phyloP scores from a whole-genome alignment of 768 basidiomycete species.

The Candolleomyces efflorescens region DNA sequence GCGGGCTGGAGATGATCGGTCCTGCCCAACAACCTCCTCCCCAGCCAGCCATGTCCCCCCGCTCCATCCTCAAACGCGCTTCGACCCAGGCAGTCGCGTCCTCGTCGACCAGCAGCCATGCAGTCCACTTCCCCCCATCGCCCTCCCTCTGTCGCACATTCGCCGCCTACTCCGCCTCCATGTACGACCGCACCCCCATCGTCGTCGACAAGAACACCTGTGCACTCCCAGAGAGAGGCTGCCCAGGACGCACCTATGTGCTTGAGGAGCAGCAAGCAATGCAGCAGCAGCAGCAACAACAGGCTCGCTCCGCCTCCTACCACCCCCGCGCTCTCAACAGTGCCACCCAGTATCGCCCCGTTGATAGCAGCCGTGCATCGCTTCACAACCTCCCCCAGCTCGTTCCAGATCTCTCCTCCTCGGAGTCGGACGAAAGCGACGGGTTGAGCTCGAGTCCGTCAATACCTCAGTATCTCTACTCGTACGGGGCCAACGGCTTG shows the following conservation, averaged over 20 bases:
- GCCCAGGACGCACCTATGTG: slow-evolving; percentile 54
- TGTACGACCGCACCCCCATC: slow-evolving; percentile 81
- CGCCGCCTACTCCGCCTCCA: slow-evolving; percentile 49
- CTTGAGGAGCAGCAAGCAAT: neutral
- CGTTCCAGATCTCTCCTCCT: slow-evolving; percentile 55
- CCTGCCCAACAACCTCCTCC: slow-evolving; percentile 2
- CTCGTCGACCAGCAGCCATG: slow-evolving; percentile 25
- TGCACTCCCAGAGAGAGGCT: slow-evolving; percentile 71
- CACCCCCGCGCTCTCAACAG: slow-evolving; percentile 9
- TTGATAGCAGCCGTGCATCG: slow-evolving; percentile 8
- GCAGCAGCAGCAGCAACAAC: slow-evolving; percentile 38
- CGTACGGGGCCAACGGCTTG: slow-evolving; percentile 12
- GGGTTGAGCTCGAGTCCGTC: slow-evolving; percentile 29
- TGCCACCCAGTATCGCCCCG: neutral
- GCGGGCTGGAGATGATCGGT: neutral
- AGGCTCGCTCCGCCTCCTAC: neutral
- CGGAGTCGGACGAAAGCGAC: slow-evolving; percentile 63
- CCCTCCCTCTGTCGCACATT: slow-evolving; percentile 47
- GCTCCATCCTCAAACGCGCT: slow-evolving; percentile 57
- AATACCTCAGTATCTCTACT: slow-evolving; percentile 24
- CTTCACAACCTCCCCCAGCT: slow-evolving; percentile 41
- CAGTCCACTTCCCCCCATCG: slow-evolving; percentile 51
- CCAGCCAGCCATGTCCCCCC: slow-evolving; percentile 31
- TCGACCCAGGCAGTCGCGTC: slow-evolving; percentile 15
- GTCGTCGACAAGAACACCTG: slow-evolving; percentile 68